These are phyloP conservation scores for Wickerhamomyces ciferrii DNA, from an alignment of 805 yeast species.

Conservation along the genomic window DNA sequence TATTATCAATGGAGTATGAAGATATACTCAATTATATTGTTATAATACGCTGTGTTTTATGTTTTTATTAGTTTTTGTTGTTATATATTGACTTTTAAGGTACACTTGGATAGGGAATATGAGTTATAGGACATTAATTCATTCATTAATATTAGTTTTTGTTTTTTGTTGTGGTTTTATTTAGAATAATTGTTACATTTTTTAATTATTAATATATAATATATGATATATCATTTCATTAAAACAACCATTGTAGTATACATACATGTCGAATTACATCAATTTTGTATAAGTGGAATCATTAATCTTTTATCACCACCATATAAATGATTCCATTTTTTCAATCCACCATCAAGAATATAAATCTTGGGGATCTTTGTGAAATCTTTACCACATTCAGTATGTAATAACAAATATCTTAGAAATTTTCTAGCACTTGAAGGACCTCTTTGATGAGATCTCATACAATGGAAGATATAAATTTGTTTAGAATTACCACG, in stretches of 20 bases:
- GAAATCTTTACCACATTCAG: conserved; percentile 4
- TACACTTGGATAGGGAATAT: background rate
- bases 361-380: conserved; percentile 7
- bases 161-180: no score
- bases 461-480: conserved; percentile 20
- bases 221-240: no score
- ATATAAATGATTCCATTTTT: conserved; percentile 15
- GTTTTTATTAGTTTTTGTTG: background rate
- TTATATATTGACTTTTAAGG: no score
- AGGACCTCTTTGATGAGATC: conserved; percentile 19
- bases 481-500: background rate
- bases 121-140: background rate
- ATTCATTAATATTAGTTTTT: background rate
- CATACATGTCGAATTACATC: background rate
- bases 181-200: background rate
- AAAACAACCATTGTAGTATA: no score
- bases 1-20: background rate
- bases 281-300: conserved; percentile 1
- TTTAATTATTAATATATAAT: no score
- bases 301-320: conserved; percentile 9
- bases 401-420: conserved; percentile 1
- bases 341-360: conserved; percentile 17
- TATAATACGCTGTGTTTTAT: no score
- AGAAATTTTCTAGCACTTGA: conserved; percentile 8
- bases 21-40: no score